A percentile compares a stretch with the other conserved stretches of the same genome.
Evolutionary conservation across 1,284 basidiomycete genomes (phyloP).

Genomic region (Pholiota adiposa): DNA sequence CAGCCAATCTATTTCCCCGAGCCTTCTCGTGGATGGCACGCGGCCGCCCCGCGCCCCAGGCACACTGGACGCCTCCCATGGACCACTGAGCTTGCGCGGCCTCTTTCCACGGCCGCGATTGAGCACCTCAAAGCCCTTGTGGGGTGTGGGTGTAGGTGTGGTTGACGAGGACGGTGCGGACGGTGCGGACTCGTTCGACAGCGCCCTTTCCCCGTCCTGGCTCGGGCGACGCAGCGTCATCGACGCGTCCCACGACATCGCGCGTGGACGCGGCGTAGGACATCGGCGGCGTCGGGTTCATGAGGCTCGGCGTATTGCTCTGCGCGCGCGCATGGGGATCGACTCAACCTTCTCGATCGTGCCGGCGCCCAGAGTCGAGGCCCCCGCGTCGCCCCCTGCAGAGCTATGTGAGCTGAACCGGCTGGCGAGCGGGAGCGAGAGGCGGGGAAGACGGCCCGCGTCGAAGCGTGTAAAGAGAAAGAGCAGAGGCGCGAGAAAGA

Average conservation of each 20-base stretch:
- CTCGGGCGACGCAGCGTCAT: conserved; percentile 45
- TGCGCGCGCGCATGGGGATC: conserved; percentile 25
- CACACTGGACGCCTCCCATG: conserved; percentile 44
- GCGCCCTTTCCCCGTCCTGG: conserved; percentile 57
- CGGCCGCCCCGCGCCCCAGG: conserved; percentile 29
- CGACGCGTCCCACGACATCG: conserved; percentile 58
- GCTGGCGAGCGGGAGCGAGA: too few relatives aligned
- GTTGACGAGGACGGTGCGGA: conserved; percentile 22
- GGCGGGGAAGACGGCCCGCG: background rate
- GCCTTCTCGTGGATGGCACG: conserved; percentile 46
- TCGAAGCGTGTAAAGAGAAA: conserved; percentile 31
- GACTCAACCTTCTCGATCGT: conserved; percentile 53
- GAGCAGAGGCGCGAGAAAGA: conserved; percentile 52
- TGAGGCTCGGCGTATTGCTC: conserved; percentile 40
- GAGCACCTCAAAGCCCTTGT: conserved; percentile 69
- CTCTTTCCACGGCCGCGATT: conserved; percentile 70
- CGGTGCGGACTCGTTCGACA: conserved; percentile 35
- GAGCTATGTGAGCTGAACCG: background rate
- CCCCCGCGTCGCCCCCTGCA: conserved; percentile 18
- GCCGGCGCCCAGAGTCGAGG: conserved; percentile 45
- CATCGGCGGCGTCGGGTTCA: conserved; percentile 44
- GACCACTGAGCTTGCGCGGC: conserved; percentile 48
- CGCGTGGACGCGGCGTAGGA: conserved; percentile 48
- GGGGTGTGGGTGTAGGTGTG: conserved; percentile 39
- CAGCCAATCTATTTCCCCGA: conserved; percentile 78